A percentile compares a stretch with the other conserved stretches of the same genome.
Conservation (phyloP, 306 rosid genomes). For the Prunus armeniaca region DNA sequence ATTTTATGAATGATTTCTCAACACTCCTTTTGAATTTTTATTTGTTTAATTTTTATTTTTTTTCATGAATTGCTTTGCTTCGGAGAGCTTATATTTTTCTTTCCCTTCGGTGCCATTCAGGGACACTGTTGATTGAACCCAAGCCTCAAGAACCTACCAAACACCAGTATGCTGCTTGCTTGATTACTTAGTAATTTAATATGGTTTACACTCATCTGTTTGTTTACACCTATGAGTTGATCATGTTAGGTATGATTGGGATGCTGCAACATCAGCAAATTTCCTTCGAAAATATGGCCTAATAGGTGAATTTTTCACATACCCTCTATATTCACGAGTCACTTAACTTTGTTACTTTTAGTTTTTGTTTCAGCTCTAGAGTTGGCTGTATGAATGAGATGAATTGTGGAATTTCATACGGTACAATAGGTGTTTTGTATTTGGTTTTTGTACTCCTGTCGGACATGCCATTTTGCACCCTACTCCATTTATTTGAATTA, state of each 20-base stretch:
- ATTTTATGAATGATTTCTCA: neutral
- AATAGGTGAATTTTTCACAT: constrained; percentile 36
- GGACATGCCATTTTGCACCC: neutral
- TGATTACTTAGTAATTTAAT: constrained; percentile 16
- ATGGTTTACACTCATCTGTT: neutral
- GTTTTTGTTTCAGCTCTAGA: neutral
- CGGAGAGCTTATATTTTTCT: neutral
- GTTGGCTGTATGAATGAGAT: neutral
- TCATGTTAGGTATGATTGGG: constrained; percentile 91
- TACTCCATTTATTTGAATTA: neutral
- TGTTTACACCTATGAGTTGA: constrained; percentile 13
- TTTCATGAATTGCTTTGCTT: neutral
- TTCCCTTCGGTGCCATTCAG: constrained; percentile 36
- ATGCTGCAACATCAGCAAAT: constrained; percentile 93
- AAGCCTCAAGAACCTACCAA: constrained; percentile 98
- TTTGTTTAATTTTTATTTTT: neutral
- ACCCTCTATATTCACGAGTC: neutral
- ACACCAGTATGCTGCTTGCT: constrained; percentile 63
- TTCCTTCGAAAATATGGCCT: constrained; percentile 87
- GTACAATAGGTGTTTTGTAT: neutral
- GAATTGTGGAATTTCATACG: neutral
- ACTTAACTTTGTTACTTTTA: neutral
- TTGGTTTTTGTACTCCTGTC: neutral
- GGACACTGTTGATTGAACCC: constrained; percentile 90
- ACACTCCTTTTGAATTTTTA: neutral